Base-by-base conservation (phyloP, 2,329 filamentous ascomycete species). In the Colletotrichum cordylinicola region DNA sequence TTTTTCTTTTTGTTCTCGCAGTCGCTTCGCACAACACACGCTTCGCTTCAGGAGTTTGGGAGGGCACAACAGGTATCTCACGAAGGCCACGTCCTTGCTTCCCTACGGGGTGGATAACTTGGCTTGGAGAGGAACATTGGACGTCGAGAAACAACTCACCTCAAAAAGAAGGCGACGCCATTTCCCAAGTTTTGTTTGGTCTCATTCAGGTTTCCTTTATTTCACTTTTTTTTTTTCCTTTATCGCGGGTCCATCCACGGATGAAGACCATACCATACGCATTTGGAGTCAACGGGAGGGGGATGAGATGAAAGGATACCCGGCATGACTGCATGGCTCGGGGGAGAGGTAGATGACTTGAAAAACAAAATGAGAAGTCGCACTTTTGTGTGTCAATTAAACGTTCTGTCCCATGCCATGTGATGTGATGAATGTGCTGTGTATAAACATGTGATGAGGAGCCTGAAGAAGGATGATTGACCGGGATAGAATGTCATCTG, bases 321-420 rank as follows among this genome's bases (percentile, higher is more conserved):
- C 43, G 43, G 43, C 74, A 74, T 74, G 65, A 76, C 65, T 60
- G 43, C 74, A 76, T 74, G 74, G 70, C 62, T 21, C 29, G 37
- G 33, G 65, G 65, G 37, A 29, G 56, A 58, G 68, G 70, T 69
- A 76, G 74, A 74, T 33, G 70, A 66, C 56, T 64, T 65, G 64
- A 27, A 74, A 71, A 64, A 21, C n/a, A 66, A 66, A 67, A 52
- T 24, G 70, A 76, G 70, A 73, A 69, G 21, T 29, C 74, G 65
- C 70, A 76, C 60, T 21, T 7, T 31, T 10, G 62, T 67, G 70
- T 68, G 73, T 56, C 33, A 48, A 58, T 55, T 58, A 67, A 64
- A 24, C 15, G 27, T 33, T 33, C 18, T 21, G 55, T 15, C 48
- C 62, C 33, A 56, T 15, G 24, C 55, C 27, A 27, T 29, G 24